These are phyloP conservation scores for Fusarium agapanthi DNA, from an alignment of 2,329 filamentous ascomycete genomes.

Conservation along the genomic window DNA sequence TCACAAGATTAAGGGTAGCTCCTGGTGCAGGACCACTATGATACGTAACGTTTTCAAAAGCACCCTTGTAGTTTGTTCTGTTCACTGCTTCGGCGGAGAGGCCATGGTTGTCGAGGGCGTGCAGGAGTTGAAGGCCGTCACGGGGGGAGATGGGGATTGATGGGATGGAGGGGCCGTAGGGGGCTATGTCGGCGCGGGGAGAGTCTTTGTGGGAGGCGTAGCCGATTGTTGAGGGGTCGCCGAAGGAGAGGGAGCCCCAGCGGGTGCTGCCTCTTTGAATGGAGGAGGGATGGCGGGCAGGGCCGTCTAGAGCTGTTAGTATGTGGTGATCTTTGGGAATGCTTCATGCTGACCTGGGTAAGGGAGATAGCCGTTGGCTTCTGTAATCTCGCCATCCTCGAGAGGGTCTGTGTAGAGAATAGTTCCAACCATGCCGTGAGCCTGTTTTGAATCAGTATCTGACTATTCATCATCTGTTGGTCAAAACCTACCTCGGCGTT, in stretches of 20 bases:
- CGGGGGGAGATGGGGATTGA: conserved; percentile 27
- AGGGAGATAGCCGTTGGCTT: conserved; percentile 18
- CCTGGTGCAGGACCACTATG: conserved; percentile 22
- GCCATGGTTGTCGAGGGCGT: conserved; percentile 14
- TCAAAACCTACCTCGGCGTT: conserved; percentile 10
- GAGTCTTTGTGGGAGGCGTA: conserved; percentile 31
- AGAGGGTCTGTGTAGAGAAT: conserved; percentile 22
- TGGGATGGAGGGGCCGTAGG: conserved; percentile 24
- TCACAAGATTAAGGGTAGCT: conserved; percentile 3
- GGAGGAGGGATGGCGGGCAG: conserved; percentile 26
- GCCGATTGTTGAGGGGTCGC: conserved; percentile 31
- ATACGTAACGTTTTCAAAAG: conserved; percentile 24
- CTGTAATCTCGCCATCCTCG: conserved; percentile 22
- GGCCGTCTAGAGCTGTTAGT: conserved; percentile 7
- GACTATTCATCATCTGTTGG: accelerated
- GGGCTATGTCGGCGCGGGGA: conserved; percentile 17
- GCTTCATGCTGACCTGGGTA: conserved; percentile 8
- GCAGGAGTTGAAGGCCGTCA: conserved; percentile 11
- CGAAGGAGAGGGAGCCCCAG: conserved; percentile 32
- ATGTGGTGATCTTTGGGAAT: accelerated
- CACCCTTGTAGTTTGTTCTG: conserved; percentile 21
- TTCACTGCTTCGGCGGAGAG: conserved; percentile 13
- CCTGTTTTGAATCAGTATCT: not conserved
- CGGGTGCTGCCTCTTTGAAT: conserved; percentile 32
- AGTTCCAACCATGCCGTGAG: conserved; percentile 22